These are phyloP conservation scores for Colletotrichum sojae DNA, from an alignment of 2,329 filamentous ascomycete species.

Conservation along the genomic window DNA sequence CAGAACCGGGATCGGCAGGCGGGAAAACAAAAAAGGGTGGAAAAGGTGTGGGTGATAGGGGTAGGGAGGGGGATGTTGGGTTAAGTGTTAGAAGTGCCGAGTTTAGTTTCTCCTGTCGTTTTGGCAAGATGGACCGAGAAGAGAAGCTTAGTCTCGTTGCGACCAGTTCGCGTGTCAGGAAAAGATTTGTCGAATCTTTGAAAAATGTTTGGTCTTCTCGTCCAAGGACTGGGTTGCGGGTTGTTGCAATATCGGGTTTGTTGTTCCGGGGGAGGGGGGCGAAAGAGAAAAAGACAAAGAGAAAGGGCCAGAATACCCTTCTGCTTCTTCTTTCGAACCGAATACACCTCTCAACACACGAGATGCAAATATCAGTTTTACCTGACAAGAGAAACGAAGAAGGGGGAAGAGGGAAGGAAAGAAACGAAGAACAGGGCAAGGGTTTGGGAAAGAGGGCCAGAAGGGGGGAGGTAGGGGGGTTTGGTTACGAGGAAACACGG, in stretches of 20 bases:
- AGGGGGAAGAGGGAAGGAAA: background rate
- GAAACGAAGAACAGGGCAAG: slow-evolving; percentile 26
- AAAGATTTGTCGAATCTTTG: slow-evolving; percentile 24
- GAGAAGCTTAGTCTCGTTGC: slow-evolving; percentile 33
- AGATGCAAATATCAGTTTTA: background rate
- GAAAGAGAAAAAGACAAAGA: background rate
- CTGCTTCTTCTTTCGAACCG: too few species aligned
- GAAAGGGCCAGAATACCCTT: background rate
- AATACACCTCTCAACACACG: too few species aligned
- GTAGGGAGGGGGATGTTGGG: background rate
- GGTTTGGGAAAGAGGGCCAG: slow-evolving; percentile 30
- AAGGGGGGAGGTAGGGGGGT: slow-evolving; percentile 32
- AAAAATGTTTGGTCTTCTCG: background rate
- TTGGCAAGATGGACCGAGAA: background rate
- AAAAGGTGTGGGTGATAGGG: background rate
- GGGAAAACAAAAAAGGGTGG: background rate
- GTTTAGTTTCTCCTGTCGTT: background rate
- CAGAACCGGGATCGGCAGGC: slow-evolving; percentile 7
- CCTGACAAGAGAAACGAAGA: slow-evolving; percentile 13
- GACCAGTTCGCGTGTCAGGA: slow-evolving; percentile 18
- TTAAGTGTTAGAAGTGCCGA: slow-evolving; percentile 4
- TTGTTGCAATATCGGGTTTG: slow-evolving; percentile 12
- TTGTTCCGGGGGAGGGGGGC: slow-evolving; percentile 9
- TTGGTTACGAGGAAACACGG: slow-evolving; percentile 26
- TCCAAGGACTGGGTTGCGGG: background rate